These are phyloP conservation scores for rapeseed (Brassica napus) DNA, from an alignment of 345 rosid genomes.

Conservation along the genomic window Da-Ae NC_063436.1:1872001-1872500, in stretches of 20 bases:
- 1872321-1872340: slow-evolving; percentile 13
- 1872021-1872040: background rate
- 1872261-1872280: slow-evolving; percentile 7
- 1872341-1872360: slow-evolving; percentile 16
- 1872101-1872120: background rate
- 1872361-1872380: slow-evolving; percentile 28
- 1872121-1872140: background rate
- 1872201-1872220: slow-evolving; percentile 12
- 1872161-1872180: background rate
- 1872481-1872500: slow-evolving; percentile 18
- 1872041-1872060: background rate
- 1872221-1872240: slow-evolving; percentile 29
- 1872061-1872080: background rate
- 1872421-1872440: slow-evolving; percentile 20
- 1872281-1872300: slow-evolving; percentile 13
- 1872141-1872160: background rate
- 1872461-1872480: slow-evolving; percentile 8
- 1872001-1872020: background rate
- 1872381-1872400: slow-evolving; percentile 24
- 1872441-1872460: background rate
- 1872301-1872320: slow-evolving; percentile 34
- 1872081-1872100: background rate
- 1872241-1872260: slow-evolving; percentile 28
- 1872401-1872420: slow-evolving; percentile 30
- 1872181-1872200: background rate